These are phyloP conservation scores for Pseudogymnoascus sp. DNA, from an alignment of 2,329 filamentous ascomycete genomes.

Conservation along the genomic window DNA sequence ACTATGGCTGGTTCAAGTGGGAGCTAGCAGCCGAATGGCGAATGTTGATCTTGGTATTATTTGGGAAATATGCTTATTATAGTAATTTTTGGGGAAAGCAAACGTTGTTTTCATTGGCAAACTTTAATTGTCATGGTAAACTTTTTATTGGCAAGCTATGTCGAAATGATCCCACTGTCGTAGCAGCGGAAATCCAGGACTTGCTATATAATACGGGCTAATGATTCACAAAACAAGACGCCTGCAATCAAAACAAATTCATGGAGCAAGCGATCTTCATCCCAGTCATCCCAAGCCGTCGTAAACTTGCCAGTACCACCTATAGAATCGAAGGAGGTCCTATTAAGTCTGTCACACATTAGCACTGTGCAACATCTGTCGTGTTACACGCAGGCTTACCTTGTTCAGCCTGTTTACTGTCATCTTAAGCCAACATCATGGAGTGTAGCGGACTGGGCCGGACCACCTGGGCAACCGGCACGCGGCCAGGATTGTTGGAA, in stretches of 20 bases:
- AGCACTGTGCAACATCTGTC: background rate
- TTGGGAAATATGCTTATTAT: background rate
- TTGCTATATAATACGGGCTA: constrained; percentile 4
- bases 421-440: constrained; percentile 45
- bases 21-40: background rate
- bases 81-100: background rate
- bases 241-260: constrained; percentile 8
- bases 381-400: background rate
- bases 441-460: constrained; percentile 61
- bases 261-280: constrained; percentile 9
- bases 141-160: constrained; percentile 6
- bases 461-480: constrained; percentile 36
- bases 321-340: background rate
- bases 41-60: background rate
- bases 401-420: constrained; percentile 2
- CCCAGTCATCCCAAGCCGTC: constrained; percentile 6
- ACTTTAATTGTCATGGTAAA: background rate
- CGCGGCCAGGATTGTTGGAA: constrained; percentile 29
- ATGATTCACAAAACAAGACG: constrained; percentile 9
- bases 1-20: background rate
- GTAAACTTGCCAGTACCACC: constrained; percentile 7
- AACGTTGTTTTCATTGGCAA: background rate
- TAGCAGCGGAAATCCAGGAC: background rate
- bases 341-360: background rate
- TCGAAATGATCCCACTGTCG: constrained; percentile 1